These are phyloP conservation scores for Maudiozyma turicensis DNA, from an alignment of 805 yeast species.

Conservation along the genomic window DNA sequence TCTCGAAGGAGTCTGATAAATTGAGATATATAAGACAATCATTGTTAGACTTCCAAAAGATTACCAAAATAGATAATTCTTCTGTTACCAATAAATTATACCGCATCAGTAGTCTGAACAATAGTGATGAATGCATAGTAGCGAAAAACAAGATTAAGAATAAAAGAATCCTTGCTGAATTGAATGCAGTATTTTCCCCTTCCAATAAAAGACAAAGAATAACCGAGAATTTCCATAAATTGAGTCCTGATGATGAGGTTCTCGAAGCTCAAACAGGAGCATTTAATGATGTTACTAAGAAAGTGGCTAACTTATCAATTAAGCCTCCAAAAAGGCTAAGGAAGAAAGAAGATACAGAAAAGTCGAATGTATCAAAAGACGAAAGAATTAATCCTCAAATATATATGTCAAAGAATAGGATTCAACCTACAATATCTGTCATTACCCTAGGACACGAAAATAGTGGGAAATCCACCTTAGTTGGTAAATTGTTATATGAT, in stretches of 20 bases:
- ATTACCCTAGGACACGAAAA: slow-evolving; percentile 6
- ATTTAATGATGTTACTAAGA: slow-evolving; percentile 28
- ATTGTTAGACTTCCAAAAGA: not conserved
- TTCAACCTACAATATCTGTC: slow-evolving; percentile 1
- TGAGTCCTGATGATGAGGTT: slow-evolving; percentile 78
- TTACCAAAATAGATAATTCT: not conserved
- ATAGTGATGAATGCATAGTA: not conserved
- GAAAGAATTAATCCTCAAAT: slow-evolving; percentile 1
- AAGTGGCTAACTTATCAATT: slow-evolving; percentile 2
- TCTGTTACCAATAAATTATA: not conserved
- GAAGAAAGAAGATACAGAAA: not conserved
- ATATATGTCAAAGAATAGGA: not conserved
- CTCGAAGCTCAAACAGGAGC: slow-evolving; percentile 47
- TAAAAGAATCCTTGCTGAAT: slow-evolving; percentile 14
- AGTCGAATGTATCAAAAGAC: not conserved
- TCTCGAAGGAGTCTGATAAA: too few relatives aligned
- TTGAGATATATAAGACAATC: not conserved
- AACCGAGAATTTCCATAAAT: slow-evolving; percentile 46
- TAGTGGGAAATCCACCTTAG: slow-evolving; percentile 12
- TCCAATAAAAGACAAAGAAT: slow-evolving; percentile 33
- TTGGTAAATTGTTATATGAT: slow-evolving; percentile 10
- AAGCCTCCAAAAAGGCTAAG: not conserved
- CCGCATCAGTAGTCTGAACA: not conserved
- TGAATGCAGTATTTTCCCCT: slow-evolving; percentile 24
- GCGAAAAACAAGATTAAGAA: not conserved